A percentile compares a stretch with the other conserved stretches of the same genome.
These are phyloP conservation scores for Lepidium didymum DNA, from an alignment of 345 rosid genomes.

Conservation along the genomic window DNA sequence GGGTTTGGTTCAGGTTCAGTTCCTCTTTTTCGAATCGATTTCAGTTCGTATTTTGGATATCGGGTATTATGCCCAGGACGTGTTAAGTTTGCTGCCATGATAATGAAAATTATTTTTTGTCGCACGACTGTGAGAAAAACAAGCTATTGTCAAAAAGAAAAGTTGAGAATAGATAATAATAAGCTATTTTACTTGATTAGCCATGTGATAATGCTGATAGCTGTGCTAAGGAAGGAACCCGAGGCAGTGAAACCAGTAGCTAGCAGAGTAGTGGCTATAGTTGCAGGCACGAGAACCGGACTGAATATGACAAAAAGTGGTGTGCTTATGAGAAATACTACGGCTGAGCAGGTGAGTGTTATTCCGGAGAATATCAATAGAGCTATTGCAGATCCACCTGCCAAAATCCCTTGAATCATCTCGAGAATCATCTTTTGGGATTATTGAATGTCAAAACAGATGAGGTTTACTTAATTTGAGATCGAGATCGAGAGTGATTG, in stretches of 20 bases:
- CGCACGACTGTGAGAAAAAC: no score
- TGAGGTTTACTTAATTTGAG: neutral
- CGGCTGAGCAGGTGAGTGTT: constrained; percentile 48
- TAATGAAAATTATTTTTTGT: no score
- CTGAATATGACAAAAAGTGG: constrained; percentile 71
- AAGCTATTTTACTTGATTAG: constrained; percentile 37
- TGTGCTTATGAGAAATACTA: constrained; percentile 52
- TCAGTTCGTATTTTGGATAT: no score
- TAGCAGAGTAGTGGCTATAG: constrained; percentile 39
- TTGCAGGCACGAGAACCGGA: constrained; percentile 74
- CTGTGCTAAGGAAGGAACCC: constrained; percentile 50
- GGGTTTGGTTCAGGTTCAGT: no score
- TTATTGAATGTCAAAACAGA: neutral
- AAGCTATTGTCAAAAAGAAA: no score
- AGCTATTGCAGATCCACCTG: constrained; percentile 50
- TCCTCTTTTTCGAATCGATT: no score
- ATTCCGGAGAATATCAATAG: constrained; percentile 53
- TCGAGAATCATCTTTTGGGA: constrained; percentile 9
- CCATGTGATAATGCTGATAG: constrained; percentile 50
- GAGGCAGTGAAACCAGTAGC: constrained; percentile 57
- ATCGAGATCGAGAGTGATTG: neutral
- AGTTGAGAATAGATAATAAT: neutral
- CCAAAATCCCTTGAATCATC: constrained; percentile 6
- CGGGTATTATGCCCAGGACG: no score
- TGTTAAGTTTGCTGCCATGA: no score